Evolutionary conservation across 345 rosid genomes (phyloP).

Genomic region (Eucalyptus urophylla): DNA sequence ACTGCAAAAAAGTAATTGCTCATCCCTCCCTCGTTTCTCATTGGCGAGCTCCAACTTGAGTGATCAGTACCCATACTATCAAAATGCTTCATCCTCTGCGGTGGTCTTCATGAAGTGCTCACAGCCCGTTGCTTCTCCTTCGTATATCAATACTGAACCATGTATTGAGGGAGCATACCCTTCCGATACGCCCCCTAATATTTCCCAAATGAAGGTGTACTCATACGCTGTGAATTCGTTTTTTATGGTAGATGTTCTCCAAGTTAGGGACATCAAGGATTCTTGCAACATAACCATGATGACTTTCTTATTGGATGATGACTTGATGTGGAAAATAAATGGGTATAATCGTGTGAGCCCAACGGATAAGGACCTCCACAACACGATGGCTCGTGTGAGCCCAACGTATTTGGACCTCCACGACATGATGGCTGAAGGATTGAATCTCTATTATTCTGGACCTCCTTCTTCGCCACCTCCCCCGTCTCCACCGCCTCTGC

Average conservation of each 20-base stretch:
- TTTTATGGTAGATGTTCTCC: no score
- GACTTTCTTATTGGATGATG: fast-evolving
- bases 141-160: background rate
- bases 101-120: background rate
- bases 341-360: no score
- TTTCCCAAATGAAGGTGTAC: background rate
- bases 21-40: background rate
- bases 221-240: no score
- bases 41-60: background rate
- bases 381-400: no score
- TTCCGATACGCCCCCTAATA: background rate
- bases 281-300: no score
- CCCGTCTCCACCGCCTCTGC: fast-evolving
- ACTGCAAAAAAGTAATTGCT: background rate
- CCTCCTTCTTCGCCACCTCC: no score
- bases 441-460: fast-evolving
- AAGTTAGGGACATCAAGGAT: no score
- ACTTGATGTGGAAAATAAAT: no score
- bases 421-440: no score
- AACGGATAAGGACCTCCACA: no score
- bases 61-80: fast-evolving
- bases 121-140: background rate
- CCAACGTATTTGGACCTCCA: no score
- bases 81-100: no score
- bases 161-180: background rate